These are phyloP conservation scores for Ophiocordyceps sinensis DNA, from an alignment of 2,329 filamentous ascomycete genomes.

Conservation along the genomic window DNA sequence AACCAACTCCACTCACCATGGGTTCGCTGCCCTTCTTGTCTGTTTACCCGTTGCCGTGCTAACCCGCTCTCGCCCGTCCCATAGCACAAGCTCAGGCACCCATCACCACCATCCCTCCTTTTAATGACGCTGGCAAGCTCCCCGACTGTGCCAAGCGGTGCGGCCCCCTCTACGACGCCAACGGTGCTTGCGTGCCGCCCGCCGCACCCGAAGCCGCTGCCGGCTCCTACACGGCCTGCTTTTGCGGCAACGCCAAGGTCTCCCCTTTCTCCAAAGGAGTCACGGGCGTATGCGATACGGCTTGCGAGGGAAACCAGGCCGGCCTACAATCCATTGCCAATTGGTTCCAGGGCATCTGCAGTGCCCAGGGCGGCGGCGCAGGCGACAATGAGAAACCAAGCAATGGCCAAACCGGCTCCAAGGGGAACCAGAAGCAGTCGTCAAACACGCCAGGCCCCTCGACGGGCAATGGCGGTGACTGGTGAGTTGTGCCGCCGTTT, in stretches of 20 bases:
- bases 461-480: constrained; percentile 19
- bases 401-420: constrained; percentile 4
- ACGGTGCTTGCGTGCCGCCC: constrained; percentile 54
- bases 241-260: constrained; percentile 53
- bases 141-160: constrained; percentile 49
- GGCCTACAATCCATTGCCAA: constrained; percentile 41
- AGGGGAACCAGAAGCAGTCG: constrained; percentile 4
- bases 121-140: constrained; percentile 28
- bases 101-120: constrained; percentile 40
- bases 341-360: constrained; percentile 60
- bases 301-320: constrained; percentile 34
- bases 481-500: constrained; percentile 21
- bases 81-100: constrained; percentile 1
- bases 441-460: neutral
- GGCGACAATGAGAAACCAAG: constrained; percentile 8
- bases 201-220: constrained; percentile 31
- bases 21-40: neutral
- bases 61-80: neutral
- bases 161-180: constrained; percentile 51
- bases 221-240: constrained; percentile 50
- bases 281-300: constrained; percentile 45
- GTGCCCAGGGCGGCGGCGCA: constrained; percentile 16
- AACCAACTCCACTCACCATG: neutral
- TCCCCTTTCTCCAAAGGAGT: constrained; percentile 40
- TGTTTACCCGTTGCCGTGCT: neutral